Conservation (phyloP, 2,329 filamentous ascomycete genomes). For the Purpureocillium lavendulum region DNA sequence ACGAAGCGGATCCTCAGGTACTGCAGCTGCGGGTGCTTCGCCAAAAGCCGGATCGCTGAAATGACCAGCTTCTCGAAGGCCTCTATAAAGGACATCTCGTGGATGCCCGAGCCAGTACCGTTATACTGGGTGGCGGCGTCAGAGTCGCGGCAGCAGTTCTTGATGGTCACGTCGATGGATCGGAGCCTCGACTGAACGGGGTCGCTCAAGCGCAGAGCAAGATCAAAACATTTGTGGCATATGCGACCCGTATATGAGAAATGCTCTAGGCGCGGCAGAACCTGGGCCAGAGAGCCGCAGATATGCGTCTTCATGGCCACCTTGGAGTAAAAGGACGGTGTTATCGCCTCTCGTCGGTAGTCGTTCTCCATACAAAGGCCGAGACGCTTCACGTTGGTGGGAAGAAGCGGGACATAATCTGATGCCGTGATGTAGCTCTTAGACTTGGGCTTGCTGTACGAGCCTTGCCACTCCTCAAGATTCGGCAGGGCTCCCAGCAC, state of each 20-base stretch:
- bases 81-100: constrained; percentile 62
- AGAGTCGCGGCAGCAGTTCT: constrained; percentile 60
- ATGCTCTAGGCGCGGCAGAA: constrained; percentile 55
- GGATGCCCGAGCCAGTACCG: constrained; percentile 61
- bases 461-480: constrained; percentile 54
- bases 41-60: constrained; percentile 52
- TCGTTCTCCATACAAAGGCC: constrained; percentile 65
- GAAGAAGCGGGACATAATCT: constrained; percentile 49
- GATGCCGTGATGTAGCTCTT: constrained; percentile 67
- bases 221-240: constrained; percentile 60
- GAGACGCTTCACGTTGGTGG: constrained; percentile 50
- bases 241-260: constrained; percentile 65
- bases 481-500: constrained; percentile 57
- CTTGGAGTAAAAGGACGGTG: constrained; percentile 53
- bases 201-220: constrained; percentile 41
- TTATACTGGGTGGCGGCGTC: constrained; percentile 43
- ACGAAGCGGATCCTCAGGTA: constrained; percentile 67
- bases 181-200: constrained; percentile 44
- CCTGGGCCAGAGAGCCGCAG: constrained; percentile 53
- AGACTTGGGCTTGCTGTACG: constrained; percentile 63
- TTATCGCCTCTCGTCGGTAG: constrained; percentile 55
- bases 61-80: constrained; percentile 63
- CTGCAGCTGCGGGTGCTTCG: constrained; percentile 48
- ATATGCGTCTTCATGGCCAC: constrained; percentile 53
- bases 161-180: constrained; percentile 63